phyloP scores from a whole-genome alignment of 148 eudicot species.

The Rhododendron henanense region DNA sequence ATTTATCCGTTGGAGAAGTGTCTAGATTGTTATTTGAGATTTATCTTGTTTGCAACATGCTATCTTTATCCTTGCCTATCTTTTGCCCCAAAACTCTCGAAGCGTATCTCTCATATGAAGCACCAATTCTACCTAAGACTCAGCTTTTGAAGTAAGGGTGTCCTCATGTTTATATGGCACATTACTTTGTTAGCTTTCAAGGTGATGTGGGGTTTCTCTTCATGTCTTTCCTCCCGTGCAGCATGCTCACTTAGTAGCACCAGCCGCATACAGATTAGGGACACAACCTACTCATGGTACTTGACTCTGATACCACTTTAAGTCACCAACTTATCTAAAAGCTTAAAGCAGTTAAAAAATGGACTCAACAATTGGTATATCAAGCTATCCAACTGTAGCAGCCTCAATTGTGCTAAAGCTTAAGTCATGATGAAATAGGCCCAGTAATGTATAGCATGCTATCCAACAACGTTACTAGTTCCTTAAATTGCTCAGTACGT shows the following conservation, averaged over 20 bases:
- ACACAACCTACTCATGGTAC: neutral
- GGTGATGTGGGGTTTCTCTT: too few species aligned
- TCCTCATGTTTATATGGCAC: too few species aligned
- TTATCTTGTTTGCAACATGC: neutral
- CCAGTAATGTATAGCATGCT: too few species aligned
- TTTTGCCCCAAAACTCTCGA: neutral
- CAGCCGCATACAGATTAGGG: neutral
- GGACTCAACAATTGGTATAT: neutral
- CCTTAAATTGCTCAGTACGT: neutral
- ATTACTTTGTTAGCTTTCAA: too few species aligned
- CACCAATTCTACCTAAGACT: too few species aligned
- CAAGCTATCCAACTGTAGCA: neutral
- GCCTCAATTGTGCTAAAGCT: too few species aligned
- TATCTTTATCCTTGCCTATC: neutral
- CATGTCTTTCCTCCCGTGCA: too few species aligned
- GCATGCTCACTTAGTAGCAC: too few species aligned
- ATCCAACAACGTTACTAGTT: neutral
- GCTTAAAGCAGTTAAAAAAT: too few species aligned
- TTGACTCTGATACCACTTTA: neutral
- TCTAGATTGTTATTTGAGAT: neutral
- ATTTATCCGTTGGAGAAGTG: neutral
- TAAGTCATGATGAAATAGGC: neutral
- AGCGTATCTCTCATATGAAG: neutral
- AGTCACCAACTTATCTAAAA: neutral
- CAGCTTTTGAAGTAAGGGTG: too few species aligned